Evolutionary conservation across 2,329 filamentous ascomycete species (phyloP), one percentile per base, ranked within the genome.

Genomic region (Hymenoscyphus fraxineus): DNA sequence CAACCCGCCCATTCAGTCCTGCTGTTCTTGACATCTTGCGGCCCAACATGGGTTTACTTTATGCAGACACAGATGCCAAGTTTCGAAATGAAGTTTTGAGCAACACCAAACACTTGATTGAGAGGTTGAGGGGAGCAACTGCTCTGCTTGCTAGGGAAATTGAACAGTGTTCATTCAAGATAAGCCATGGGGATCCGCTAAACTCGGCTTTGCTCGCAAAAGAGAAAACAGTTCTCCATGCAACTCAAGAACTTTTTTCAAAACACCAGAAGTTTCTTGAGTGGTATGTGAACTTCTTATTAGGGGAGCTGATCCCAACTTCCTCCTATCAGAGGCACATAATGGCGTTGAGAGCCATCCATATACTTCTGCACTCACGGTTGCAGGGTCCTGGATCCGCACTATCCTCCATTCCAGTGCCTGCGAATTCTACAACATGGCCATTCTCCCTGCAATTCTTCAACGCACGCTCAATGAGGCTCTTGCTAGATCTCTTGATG

Each of bases 271-370:
- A 78, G 0, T 97, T 96, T 71, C 70, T 96, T n/a, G 74, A 76
- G 1, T 93, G 90, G 87, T 96, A 94, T 73, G 71, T 91, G 1
- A 73, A 78, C 1, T 95, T 96, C 69, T 76, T 97, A 6, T 82
- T 86, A 61, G 79, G 80, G 44, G 93, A 98, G 71, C 79, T 99
- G 27, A 84, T 86, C 2, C 88, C 93, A 2, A 93, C 90, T 0
- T 87, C 91, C 16, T 95, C 93, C 12, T 99, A 98, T 73, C 93
- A 96, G 74, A 86, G 93, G 6, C 94, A 97, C 70, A 90, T 93
- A 58, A 91, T 90, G 1, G 87, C 92, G 1, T 77, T 98, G 5
- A 92, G 88, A 72, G 87, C 89, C 0, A 77, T 94, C 35, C 80
- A 80, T 0, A 82, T 89, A 61, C 79, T 94, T n/a, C 77, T 93